Evolutionary conservation across 31 red algal genomes (phyloP).

Genomic region (Porphyra umbilicalis): DNA sequence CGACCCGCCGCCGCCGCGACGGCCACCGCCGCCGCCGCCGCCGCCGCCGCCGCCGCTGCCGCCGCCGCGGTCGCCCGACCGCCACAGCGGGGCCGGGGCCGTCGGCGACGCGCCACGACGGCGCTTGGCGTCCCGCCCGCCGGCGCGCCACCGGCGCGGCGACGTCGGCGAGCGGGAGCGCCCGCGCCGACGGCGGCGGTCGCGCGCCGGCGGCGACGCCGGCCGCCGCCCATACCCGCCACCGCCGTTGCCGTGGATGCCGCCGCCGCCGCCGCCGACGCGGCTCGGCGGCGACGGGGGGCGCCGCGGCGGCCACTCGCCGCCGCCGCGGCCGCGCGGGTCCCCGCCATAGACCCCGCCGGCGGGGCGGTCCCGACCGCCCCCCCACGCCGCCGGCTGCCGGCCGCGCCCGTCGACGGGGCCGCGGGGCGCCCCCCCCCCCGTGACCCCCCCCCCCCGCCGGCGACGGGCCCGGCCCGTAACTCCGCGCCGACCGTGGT

Average conservation of each 20-base stretch:
- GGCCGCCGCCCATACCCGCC: not conserved
- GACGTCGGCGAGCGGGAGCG: not conserved
- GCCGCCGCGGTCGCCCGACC: not conserved
- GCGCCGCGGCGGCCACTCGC: not conserved
- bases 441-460: not conserved
- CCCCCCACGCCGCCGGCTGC: not conserved
- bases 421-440: not conserved
- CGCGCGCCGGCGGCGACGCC: not conserved
- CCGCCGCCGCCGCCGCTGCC: not conserved
- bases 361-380: not conserved
- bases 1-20: not conserved
- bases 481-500: not conserved
- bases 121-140: not conserved
- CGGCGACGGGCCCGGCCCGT: not conserved
- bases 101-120: not conserved
- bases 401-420: not conserved
- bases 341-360: not conserved
- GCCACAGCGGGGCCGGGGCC: not conserved
- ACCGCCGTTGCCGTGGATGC: too few species aligned
- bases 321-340: not conserved
- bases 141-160: not conserved
- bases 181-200: not conserved
- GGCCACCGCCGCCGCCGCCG: not conserved
- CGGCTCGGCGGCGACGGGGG: not conserved
- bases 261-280: not conserved